Conservation (phyloP, 805 yeast genomes). For the Saccharomyces jurei region DNA sequence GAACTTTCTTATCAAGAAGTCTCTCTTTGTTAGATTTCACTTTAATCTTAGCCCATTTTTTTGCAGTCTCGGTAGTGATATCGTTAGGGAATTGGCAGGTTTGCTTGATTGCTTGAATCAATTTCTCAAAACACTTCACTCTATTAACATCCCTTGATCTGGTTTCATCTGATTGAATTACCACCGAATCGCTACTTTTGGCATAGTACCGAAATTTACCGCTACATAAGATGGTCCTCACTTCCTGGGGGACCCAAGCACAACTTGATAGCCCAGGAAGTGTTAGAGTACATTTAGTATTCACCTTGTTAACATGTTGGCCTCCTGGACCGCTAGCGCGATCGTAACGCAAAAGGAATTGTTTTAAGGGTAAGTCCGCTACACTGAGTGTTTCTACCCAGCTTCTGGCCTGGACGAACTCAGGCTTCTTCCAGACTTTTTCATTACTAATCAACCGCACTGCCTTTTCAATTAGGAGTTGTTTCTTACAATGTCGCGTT, state of each 20-base stretch:
- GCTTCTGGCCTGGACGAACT: conserved; percentile 6
- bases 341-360: conserved; percentile 21
- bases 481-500: neutral
- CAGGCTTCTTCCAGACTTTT: neutral
- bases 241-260: conserved; percentile 52
- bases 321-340: conserved; percentile 84
- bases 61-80: conserved; percentile 36
- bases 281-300: conserved; percentile 51
- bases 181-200: conserved; percentile 41
- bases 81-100: conserved; percentile 43
- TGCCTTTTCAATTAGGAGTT: neutral
- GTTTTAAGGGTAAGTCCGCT: conserved; percentile 18
- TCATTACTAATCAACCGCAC: neutral
- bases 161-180: conserved; percentile 52
- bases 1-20: conserved; percentile 31
- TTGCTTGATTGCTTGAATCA: conserved; percentile 43
- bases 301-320: conserved; percentile 72
- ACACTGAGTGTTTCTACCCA: conserved; percentile 40
- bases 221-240: conserved; percentile 35
- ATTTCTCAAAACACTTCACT: conserved; percentile 51
- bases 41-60: conserved; percentile 42
- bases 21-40: conserved; percentile 31
- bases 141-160: conserved; percentile 54
- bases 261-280: conserved; percentile 40
- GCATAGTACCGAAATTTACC: conserved; percentile 45